A percentile compares a stretch with the other conserved stretches of the same genome.
Conservation (phyloP, 495 filamentous ascomycete species). For the Podospora appendiculata region DNA sequence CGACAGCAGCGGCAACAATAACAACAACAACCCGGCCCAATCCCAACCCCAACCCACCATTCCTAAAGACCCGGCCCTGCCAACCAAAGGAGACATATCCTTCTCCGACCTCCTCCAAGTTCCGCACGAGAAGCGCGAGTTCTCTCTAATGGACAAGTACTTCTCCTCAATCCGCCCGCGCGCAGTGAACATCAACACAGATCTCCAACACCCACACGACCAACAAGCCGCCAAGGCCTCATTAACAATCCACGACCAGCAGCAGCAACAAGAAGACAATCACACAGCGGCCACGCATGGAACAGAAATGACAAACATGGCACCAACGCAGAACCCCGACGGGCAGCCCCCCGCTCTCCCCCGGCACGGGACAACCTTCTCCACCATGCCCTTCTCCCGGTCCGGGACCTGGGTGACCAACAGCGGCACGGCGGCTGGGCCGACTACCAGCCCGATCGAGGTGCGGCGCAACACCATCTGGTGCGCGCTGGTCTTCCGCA, state of each 20-base stretch:
- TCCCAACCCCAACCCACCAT: too few relatives aligned
- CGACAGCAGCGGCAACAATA: background rate
- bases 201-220: slow-evolving; percentile 4
- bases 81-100: slow-evolving; percentile 4
- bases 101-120: slow-evolving; percentile 11
- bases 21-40: background rate
- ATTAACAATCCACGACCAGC: slow-evolving; percentile 3
- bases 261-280: background rate
- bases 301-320: too few relatives aligned
- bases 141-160: slow-evolving; percentile 14
- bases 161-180: slow-evolving; percentile 10
- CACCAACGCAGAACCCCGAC: too few relatives aligned
- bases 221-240: slow-evolving; percentile 8
- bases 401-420: too few relatives aligned
- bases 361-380: too few relatives aligned
- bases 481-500: slow-evolving; percentile 33
- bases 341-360: too few relatives aligned
- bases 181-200: slow-evolving; percentile 1
- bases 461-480: slow-evolving; percentile 24
- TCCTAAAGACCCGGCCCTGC: background rate
- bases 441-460: slow-evolving; percentile 1
- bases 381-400: too few relatives aligned
- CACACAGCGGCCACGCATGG: too few relatives aligned
- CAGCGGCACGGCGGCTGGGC: background rate
- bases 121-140: slow-evolving; percentile 15